phyloP scores from a whole-genome alignment of 2,329 filamentous ascomycete genomes.

The Rutstroemia sp. region DNA sequence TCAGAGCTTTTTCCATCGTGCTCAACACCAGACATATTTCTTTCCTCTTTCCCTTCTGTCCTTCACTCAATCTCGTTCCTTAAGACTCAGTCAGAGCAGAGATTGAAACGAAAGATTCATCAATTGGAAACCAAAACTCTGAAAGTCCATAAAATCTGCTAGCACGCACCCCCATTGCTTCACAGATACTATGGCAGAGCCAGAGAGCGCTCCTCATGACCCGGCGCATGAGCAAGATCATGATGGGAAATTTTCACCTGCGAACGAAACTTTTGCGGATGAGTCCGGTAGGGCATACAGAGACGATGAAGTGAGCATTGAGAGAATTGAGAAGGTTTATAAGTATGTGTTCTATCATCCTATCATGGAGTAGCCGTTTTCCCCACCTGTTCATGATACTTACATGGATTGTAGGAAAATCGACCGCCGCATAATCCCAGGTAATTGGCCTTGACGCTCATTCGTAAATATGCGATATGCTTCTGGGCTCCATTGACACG shows the following conservation, averaged over 20 bases:
- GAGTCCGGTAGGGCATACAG: slow-evolving; percentile 11
- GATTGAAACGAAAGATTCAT: neutral
- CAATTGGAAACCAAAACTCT: neutral
- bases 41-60: neutral
- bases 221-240: neutral
- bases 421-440: slow-evolving; percentile 49
- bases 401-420: slow-evolving; percentile 35
- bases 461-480: neutral
- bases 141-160: slow-evolving; percentile 14
- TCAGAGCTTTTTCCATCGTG: neutral
- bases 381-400: neutral
- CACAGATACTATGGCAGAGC: slow-evolving; percentile 23
- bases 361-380: neutral
- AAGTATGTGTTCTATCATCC: slow-evolving; percentile 23
- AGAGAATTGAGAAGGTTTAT: slow-evolving; percentile 32
- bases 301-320: slow-evolving; percentile 21
- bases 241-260: slow-evolving; percentile 4
- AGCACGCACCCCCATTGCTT: slow-evolving; percentile 29
- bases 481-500: neutral
- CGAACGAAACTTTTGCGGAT: neutral
- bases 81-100: neutral
- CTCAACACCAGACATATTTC: neutral
- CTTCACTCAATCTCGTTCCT: neutral
- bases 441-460: slow-evolving; percentile 18
- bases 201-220: slow-evolving; percentile 10